Evolutionary conservation across 495 filamentous ascomycete genomes (phyloP), one percentile per base, ranked within the genome.

Genomic region (Amphirosellinia nigrospora): DNA sequence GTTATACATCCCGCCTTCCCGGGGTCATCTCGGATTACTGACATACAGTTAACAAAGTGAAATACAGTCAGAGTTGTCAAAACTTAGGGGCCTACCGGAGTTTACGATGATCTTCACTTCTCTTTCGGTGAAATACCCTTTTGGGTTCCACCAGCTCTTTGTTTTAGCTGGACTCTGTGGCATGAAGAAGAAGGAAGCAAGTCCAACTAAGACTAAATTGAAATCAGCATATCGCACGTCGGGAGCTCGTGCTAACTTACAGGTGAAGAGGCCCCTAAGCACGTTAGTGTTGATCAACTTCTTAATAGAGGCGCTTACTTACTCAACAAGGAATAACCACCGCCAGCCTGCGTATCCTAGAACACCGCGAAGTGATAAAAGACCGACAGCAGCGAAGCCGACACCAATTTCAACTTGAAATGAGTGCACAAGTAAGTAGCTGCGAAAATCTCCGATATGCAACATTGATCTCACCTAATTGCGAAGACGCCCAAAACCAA

Each of bases 101-200:
- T 92, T 94, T 10, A 92, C 89, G n/a, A 94, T 87, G 66, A 93
- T 92, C n/a, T 80, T 84, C 72, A 89, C 87, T 73, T 92, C 89
- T 4, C 72, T 81, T 56, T 90, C 89, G 5, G 77, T 86, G 75
- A 93, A 93, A 87, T 90, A 93, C 6, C 91, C 91, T 16, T 91
- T 84, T 67, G 73, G 73, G 19, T 74, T 74, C 73, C 73, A 87
- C 77, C 84, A 83, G 46, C 87, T 90, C 26, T 82, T 83, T 0
- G 92, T 94, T 69, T 92, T 90, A 13, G 86, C 89, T 0, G 92
- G 91, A 0, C 88, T 90, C 0, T 91, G 82, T 0, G 91, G 90
- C 85, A 95, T 90, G 76, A 90, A 88, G 63, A 90, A 81, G 60
- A 84, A 90, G 3, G 91, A 85, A 11, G 87, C 71, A 21, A 94